Conservation (phyloP, 495 filamentous ascomycete species). For the Tuber magnatum region DNA sequence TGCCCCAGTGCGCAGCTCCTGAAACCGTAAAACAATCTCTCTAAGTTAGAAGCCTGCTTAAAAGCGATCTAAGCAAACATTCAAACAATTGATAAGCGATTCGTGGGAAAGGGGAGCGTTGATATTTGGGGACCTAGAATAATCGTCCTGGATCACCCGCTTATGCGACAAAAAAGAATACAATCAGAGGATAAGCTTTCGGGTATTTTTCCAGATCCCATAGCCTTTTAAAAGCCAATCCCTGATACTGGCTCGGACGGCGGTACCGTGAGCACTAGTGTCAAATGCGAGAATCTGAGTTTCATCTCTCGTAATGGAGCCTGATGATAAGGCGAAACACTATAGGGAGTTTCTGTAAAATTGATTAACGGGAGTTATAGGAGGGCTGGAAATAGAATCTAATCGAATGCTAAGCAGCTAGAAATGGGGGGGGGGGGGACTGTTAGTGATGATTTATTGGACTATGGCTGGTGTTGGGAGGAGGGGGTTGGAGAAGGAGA, state of each 20-base stretch:
- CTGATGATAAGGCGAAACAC: not conserved
- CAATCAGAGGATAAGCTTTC: not conserved
- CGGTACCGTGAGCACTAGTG: not conserved
- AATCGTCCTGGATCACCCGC: not conserved
- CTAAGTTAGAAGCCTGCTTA: not conserved
- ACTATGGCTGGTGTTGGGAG: not conserved
- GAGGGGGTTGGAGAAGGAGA: not conserved
- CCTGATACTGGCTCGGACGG: not conserved
- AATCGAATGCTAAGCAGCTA: not conserved
- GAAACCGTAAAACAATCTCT: not conserved
- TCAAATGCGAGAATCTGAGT: not conserved
- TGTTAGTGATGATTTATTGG: not conserved
- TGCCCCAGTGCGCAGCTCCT: not conserved
- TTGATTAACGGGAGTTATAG: not conserved
- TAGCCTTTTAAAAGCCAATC: not conserved
- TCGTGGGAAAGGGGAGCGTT: not conserved
- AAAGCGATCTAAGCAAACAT: not conserved
- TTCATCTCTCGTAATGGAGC: not conserved
- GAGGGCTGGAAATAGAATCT: not conserved
- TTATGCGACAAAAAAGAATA: not conserved
- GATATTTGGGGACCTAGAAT: not conserved
- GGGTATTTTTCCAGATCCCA: not conserved
- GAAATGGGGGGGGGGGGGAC: not conserved
- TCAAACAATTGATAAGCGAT: not conserved
- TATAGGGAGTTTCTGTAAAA: not conserved